phyloP scores from a whole-genome alignment of 2,329 filamentous ascomycete genomes.

The Xylariaceae sp. region DNA sequence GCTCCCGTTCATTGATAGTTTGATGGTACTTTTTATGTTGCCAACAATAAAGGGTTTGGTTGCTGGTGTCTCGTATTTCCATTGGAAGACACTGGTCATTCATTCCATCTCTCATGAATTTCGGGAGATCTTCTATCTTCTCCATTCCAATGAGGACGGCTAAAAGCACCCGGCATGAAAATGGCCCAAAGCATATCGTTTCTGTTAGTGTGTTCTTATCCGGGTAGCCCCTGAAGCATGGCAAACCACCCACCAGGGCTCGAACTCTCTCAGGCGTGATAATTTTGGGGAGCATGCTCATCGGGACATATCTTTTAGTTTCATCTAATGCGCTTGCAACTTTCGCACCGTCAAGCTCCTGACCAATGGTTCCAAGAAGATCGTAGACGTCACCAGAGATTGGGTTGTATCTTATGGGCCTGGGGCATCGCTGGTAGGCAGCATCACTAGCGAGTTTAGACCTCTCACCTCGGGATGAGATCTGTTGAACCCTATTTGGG shows the following conservation, averaged over 20 bases:
- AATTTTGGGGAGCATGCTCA: slow-evolving; percentile 1
- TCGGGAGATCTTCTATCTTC: slow-evolving; percentile 1
- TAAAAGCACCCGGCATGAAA: slow-evolving; percentile 4
- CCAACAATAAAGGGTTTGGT: not conserved
- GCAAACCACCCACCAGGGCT: not conserved
- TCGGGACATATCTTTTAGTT: slow-evolving; percentile 8
- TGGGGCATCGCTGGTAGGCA: not conserved
- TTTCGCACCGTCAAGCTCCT: slow-evolving; percentile 5
- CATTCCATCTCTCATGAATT: slow-evolving; percentile 13
- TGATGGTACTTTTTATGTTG: slow-evolving; percentile 4
- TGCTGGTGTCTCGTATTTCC: not conserved
- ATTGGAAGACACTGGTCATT: slow-evolving; percentile 20
- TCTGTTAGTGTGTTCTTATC: slow-evolving; percentile 11
- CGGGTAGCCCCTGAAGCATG: not conserved
- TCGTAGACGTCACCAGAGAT: not conserved
- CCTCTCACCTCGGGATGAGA: slow-evolving; percentile 5
- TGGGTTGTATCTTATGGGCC: not conserved
- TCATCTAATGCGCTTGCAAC: slow-evolving; percentile 2
- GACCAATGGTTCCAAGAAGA: not conserved
- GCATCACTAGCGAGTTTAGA: not conserved
- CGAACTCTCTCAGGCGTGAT: slow-evolving; percentile 11
- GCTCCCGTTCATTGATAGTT: not conserved
- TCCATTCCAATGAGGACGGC: slow-evolving; percentile 11
- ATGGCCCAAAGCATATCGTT: slow-evolving; percentile 9
- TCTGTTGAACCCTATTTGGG: slow-evolving; percentile 5